Conservation (phyloP, 2,329 filamentous ascomycete genomes). For the Ophiosphaerella korrae region DNA sequence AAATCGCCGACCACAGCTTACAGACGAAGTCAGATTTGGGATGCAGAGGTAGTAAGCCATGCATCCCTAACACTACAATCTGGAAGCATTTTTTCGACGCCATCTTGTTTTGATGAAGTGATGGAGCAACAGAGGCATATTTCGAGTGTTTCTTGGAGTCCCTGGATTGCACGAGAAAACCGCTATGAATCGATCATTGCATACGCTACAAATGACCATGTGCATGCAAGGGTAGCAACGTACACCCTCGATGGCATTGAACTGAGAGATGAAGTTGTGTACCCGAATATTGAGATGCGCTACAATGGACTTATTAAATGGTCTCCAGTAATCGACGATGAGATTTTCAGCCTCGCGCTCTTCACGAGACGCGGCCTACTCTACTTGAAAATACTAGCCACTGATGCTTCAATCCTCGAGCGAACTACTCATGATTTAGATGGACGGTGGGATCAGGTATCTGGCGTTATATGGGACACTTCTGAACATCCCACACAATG, state of each 20-base stretch:
- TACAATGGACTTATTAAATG: constrained; percentile 38
- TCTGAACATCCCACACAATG: constrained; percentile 16
- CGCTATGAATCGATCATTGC: constrained; percentile 38
- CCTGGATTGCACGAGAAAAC: constrained; percentile 35
- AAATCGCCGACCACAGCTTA: constrained; percentile 46
- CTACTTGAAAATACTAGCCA: constrained; percentile 28
- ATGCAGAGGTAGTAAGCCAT: constrained; percentile 31
- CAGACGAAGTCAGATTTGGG: constrained; percentile 32
- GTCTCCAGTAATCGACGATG: constrained; percentile 23
- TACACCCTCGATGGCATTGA: constrained; percentile 18
- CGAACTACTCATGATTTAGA: constrained; percentile 42
- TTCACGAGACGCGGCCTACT: constrained; percentile 39
- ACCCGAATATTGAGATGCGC: constrained; percentile 25
- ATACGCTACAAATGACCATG: constrained; percentile 43
- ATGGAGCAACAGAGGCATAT: constrained; percentile 40
- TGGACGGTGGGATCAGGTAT: constrained; percentile 50
- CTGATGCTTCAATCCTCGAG: constrained; percentile 28
- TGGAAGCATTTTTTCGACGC: constrained; percentile 14
- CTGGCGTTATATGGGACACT: constrained; percentile 43
- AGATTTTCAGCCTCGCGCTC: constrained; percentile 31
- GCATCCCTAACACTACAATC: constrained; percentile 24
- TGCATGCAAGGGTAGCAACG: constrained; percentile 30
- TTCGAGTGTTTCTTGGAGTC: constrained; percentile 48
- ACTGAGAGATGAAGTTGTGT: constrained; percentile 30
- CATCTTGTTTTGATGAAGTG: constrained; percentile 36